Conservation (phyloP, 371 early-diverging fungal genomes). For the Mucor circinelloides region DNA sequence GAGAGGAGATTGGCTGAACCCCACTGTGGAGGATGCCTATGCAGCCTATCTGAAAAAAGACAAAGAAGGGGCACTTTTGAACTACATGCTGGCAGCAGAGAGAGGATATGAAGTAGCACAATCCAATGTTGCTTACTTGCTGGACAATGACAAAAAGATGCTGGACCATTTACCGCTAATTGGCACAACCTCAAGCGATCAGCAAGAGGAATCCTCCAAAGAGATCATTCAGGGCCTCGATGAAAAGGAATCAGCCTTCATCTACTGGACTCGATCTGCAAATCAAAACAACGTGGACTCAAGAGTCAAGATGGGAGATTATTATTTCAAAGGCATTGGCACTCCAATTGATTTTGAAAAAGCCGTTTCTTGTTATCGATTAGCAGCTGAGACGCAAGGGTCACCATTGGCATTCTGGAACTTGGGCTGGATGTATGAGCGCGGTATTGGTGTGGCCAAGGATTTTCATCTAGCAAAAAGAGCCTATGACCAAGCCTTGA, state of each 20-base stretch:
- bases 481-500: slow-evolving; percentile 81
- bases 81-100: slow-evolving; percentile 31
- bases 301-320: slow-evolving; percentile 92
- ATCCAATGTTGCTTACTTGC: slow-evolving; percentile 78
- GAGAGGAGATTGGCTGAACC: slow-evolving; percentile 80
- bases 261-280: slow-evolving; percentile 94
- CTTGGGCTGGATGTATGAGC: slow-evolving; percentile 96
- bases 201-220: not conserved
- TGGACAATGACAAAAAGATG: slow-evolving; percentile 60
- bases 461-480: slow-evolving; percentile 94
- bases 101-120: slow-evolving; percentile 35
- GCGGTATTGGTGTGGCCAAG: slow-evolving; percentile 86
- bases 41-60: slow-evolving; percentile 62
- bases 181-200: not conserved
- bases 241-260: slow-evolving; percentile 65
- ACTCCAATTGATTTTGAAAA: slow-evolving; percentile 64
- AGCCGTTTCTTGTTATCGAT: slow-evolving; percentile 88
- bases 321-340: slow-evolving; percentile 90
- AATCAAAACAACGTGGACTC: slow-evolving; percentile 91
- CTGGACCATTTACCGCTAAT: slow-evolving; percentile 17
- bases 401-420: slow-evolving; percentile 95
- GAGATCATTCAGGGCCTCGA: slow-evolving; percentile 6
- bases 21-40: slow-evolving; percentile 64
- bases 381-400: slow-evolving; percentile 81
- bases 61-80: slow-evolving; percentile 43